These are phyloP conservation scores for Phytophthora multivora DNA, from an alignment of 352 stramenopile genomes.

Conservation along the genomic window DNA sequence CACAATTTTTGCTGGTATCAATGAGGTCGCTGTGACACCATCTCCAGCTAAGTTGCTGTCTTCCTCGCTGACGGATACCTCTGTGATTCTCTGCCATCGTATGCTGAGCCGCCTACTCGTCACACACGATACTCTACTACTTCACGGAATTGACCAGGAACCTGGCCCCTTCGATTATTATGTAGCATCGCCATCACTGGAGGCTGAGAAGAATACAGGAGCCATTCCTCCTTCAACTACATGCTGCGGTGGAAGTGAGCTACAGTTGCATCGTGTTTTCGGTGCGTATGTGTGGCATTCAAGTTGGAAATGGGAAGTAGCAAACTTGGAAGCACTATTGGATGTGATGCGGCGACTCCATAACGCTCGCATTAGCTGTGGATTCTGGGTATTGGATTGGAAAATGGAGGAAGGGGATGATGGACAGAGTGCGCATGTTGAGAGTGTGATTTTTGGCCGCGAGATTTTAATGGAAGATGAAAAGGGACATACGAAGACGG, in stretches of 20 bases:
- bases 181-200: slow-evolving; percentile 30
- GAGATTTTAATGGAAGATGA: slow-evolving; percentile 88
- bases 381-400: slow-evolving; percentile 88
- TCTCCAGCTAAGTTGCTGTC: slow-evolving; percentile 35
- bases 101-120: slow-evolving; percentile 80
- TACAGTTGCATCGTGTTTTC: slow-evolving; percentile 79
- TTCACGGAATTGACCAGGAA: slow-evolving; percentile 48
- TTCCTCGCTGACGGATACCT: slow-evolving; percentile 17
- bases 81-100: slow-evolving; percentile 69
- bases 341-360: slow-evolving; percentile 77
- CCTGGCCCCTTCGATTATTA: slow-evolving; percentile 40
- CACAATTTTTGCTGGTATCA: slow-evolving; percentile 61
- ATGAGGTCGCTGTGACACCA: slow-evolving; percentile 41
- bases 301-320: slow-evolving; percentile 84
- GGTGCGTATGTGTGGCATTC: slow-evolving; percentile 89
- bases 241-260: slow-evolving; percentile 81
- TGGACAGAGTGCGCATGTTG: slow-evolving; percentile 47
- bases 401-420: slow-evolving; percentile 67
- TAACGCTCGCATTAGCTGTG: slow-evolving; percentile 67
- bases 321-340: slow-evolving; percentile 53
- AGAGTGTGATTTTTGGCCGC: slow-evolving; percentile 81
- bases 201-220: slow-evolving; percentile 40
- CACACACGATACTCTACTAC: slow-evolving; percentile 70
- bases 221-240: slow-evolving; percentile 42
- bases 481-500: slow-evolving; percentile 72